These are phyloP conservation scores for Amphichorda felina DNA, from an alignment of 2,329 filamentous ascomycete genomes.

Conservation along the genomic window DNA sequence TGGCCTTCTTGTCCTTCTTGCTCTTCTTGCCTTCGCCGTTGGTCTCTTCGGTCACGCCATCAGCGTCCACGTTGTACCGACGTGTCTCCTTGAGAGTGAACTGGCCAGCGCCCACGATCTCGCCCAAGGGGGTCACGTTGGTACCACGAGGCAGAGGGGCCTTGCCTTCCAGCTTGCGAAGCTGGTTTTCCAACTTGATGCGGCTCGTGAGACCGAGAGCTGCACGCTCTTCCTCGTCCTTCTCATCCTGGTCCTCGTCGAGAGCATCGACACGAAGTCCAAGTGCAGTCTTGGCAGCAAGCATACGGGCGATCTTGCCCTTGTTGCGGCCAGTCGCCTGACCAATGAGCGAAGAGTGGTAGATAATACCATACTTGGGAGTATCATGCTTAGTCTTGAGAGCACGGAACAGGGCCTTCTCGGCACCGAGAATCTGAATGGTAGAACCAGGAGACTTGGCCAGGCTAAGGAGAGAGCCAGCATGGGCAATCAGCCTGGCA, in stretches of 20 bases:
- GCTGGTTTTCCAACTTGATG: constrained; percentile 62
- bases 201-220: constrained; percentile 64
- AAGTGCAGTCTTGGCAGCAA: constrained; percentile 86
- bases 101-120: constrained; percentile 54
- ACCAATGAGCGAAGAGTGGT: constrained; percentile 85
- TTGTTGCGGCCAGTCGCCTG: constrained; percentile 98
- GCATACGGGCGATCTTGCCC: constrained; percentile 96
- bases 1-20: constrained; percentile 30
- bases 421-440: constrained; percentile 94
- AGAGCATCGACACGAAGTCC: constrained; percentile 86
- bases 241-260: constrained; percentile 28
- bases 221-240: constrained; percentile 78
- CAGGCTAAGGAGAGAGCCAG: constrained; percentile 86
- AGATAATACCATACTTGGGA: constrained; percentile 94
- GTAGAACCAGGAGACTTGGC: constrained; percentile 93
- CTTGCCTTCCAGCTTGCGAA: constrained; percentile 80
- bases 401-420: constrained; percentile 96
- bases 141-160: constrained; percentile 67
- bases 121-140: constrained; percentile 63
- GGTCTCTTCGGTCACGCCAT: constrained; percentile 59
- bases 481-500: constrained; percentile 86
- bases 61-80: constrained; percentile 91
- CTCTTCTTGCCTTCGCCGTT: constrained; percentile 25
- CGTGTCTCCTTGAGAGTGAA: constrained; percentile 86
- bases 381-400: constrained; percentile 99